Evolutionary conservation across 345 rosid species (phyloP).

Genomic region (Euphorbia tirucalli): DNA sequence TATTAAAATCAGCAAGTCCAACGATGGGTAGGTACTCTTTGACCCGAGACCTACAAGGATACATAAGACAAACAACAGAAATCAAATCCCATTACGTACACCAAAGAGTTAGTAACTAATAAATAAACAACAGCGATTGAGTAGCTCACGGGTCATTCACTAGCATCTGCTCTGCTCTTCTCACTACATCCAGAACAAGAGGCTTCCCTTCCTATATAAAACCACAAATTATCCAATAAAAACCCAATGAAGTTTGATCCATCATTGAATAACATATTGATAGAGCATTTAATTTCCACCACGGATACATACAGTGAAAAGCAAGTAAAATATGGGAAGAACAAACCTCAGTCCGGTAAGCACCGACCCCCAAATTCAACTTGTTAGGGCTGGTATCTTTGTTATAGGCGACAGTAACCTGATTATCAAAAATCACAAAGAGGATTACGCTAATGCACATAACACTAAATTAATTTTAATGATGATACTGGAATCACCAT

Average conservation of each 20-base stretch:
- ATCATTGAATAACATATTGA: neutral
- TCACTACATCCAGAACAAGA: slow-evolving; percentile 72
- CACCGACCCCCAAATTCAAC: slow-evolving; percentile 94
- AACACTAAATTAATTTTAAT: neutral
- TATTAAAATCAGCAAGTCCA: slow-evolving; percentile 31
- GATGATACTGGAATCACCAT: neutral
- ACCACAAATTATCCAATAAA: neutral
- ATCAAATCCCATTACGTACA: neutral
- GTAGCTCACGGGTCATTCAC: too few relatives aligned
- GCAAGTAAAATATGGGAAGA: neutral
- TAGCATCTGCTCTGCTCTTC: too few relatives aligned
- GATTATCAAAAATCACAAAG: neutral
- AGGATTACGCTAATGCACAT: neutral
- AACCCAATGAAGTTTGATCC: too few relatives aligned
- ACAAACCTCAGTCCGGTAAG: slow-evolving; percentile 87
- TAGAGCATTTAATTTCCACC: neutral
- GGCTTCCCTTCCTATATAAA: slow-evolving; percentile 81
- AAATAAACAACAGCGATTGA: too few relatives aligned
- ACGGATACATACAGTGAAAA: neutral
- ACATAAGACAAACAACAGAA: neutral
- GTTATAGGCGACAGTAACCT: slow-evolving; percentile 98
- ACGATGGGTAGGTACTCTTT: slow-evolving; percentile 31
- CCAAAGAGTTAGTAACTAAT: too few relatives aligned
- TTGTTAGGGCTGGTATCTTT: slow-evolving; percentile 84
- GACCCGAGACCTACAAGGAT: slow-evolving; percentile 23